These are phyloP conservation scores for Acidomyces sp. DNA, from an alignment of 495 filamentous ascomycete species.

Conservation along the genomic window DNA sequence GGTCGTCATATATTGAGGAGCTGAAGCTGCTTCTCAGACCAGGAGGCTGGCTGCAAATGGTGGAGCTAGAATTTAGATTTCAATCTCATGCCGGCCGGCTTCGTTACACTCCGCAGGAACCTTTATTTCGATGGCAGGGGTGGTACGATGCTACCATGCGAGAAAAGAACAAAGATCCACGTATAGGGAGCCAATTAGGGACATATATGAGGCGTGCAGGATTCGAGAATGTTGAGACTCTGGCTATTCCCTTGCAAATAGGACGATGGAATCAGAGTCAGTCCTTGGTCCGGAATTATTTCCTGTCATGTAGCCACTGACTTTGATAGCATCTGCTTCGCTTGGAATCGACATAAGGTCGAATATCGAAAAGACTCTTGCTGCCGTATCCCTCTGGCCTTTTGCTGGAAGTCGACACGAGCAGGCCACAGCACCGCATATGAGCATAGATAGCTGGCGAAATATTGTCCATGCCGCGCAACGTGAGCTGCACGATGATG, in stretches of 20 bases:
- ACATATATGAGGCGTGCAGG: slow-evolving; percentile 9
- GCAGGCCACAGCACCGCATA: slow-evolving; percentile 1
- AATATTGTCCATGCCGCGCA: slow-evolving; percentile 5
- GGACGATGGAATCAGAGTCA: slow-evolving; percentile 21
- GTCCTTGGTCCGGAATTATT: background rate
- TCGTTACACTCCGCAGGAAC: slow-evolving; percentile 31
- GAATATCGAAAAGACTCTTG: slow-evolving; percentile 4
- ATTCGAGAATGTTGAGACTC: slow-evolving; percentile 8
- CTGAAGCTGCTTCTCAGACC: slow-evolving; percentile 53
- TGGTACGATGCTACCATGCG: slow-evolving; percentile 22
- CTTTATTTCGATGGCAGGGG: slow-evolving; percentile 23
- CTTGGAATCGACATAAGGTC: background rate
- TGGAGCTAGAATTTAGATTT: slow-evolving; percentile 74
- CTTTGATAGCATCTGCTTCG: background rate
- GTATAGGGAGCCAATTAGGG: slow-evolving; percentile 21
- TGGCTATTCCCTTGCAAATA: slow-evolving; percentile 11
- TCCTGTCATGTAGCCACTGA: background rate
- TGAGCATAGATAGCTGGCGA: slow-evolving; percentile 1
- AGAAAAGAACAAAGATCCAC: slow-evolving; percentile 21
- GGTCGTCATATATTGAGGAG: slow-evolving; percentile 68
- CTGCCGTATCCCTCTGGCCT: slow-evolving; percentile 11
- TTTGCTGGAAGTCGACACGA: slow-evolving; percentile 1
- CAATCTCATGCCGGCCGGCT: slow-evolving; percentile 85
- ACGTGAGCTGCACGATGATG: slow-evolving; percentile 5
- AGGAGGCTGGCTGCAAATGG: slow-evolving; percentile 83